Conservation (phyloP, 202 grass and related monocot genomes). For the Miscanthus sacchariflorus region DNA sequence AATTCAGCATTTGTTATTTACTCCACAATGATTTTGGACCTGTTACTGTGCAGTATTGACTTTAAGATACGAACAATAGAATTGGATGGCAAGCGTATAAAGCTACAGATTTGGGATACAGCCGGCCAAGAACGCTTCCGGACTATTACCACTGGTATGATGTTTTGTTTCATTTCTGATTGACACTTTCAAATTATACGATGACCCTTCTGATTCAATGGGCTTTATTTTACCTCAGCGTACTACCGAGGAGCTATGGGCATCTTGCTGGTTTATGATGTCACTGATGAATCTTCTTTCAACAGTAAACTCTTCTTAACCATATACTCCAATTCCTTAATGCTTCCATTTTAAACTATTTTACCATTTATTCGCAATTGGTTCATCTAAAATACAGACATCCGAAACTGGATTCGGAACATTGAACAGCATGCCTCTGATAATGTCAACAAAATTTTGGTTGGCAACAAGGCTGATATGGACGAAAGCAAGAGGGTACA, state of each 20-base stretch:
- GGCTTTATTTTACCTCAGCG: conserved; percentile 57
- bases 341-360: conserved; percentile 40
- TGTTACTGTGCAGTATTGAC: conserved; percentile 69
- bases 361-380: conserved; percentile 24
- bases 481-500: conserved; percentile 96
- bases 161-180: conserved; percentile 34
- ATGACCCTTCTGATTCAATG: conserved; percentile 29
- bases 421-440: conserved; percentile 98
- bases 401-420: conserved; percentile 98
- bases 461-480: conserved; percentile 99
- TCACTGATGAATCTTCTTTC: conserved; percentile 96
- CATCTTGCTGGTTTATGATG: conserved; percentile 97
- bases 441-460: conserved; percentile 96
- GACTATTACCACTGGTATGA: conserved; percentile 90
- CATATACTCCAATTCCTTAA: neutral
- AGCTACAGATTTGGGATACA: conserved; percentile 98
- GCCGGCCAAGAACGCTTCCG: conserved; percentile 93
- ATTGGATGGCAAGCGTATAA: conserved; percentile 87
- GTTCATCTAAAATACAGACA: conserved; percentile 60
- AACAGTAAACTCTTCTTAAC: conserved; percentile 71
- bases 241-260: conserved; percentile 99
- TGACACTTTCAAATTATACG: conserved; percentile 10
- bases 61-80: conserved; percentile 99
- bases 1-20: neutral
- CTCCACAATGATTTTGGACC: conserved; percentile 17